phyloP scores from a whole-genome alignment of 345 rosid species.

The Adansonia digitata region DNA sequence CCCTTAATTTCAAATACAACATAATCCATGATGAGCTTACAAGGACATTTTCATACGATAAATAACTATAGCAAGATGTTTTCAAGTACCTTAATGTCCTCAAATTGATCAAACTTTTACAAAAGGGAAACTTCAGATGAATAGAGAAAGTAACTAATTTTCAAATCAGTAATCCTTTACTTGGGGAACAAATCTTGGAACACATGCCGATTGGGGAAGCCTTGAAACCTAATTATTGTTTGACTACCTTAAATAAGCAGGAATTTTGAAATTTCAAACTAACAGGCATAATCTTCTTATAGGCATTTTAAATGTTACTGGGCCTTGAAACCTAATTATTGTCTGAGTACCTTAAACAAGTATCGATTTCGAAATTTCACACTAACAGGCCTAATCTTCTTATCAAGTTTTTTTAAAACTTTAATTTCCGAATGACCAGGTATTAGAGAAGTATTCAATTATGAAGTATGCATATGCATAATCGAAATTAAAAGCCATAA shows the following conservation, averaged over 20 bases:
- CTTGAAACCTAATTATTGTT: not conserved
- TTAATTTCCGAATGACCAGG: not conserved
- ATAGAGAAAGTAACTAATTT: not conserved
- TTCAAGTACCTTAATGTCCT: not conserved
- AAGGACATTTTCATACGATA: not conserved
- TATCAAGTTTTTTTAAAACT: too few species aligned
- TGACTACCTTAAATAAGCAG: not conserved
- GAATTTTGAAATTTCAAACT: too few species aligned
- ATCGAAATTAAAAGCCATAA: not conserved
- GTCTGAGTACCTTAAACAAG: too few species aligned
- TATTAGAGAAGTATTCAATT: too few species aligned
- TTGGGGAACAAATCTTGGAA: not conserved
- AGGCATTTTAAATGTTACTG: too few species aligned
- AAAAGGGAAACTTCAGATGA: not conserved
- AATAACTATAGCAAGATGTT: too few species aligned
- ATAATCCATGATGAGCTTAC: not conserved
- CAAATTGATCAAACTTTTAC: too few species aligned
- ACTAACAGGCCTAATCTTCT: not conserved
- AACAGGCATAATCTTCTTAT: too few species aligned
- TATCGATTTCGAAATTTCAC: too few species aligned
- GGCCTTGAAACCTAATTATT: too few species aligned
- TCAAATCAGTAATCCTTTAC: not conserved
- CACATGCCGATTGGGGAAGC: not conserved
- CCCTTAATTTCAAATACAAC: not conserved
- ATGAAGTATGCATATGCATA: too few species aligned